These are phyloP conservation scores for Rutstroemia sp. DNA, from an alignment of 2,329 filamentous ascomycete species.

Conservation along the genomic window DNA sequence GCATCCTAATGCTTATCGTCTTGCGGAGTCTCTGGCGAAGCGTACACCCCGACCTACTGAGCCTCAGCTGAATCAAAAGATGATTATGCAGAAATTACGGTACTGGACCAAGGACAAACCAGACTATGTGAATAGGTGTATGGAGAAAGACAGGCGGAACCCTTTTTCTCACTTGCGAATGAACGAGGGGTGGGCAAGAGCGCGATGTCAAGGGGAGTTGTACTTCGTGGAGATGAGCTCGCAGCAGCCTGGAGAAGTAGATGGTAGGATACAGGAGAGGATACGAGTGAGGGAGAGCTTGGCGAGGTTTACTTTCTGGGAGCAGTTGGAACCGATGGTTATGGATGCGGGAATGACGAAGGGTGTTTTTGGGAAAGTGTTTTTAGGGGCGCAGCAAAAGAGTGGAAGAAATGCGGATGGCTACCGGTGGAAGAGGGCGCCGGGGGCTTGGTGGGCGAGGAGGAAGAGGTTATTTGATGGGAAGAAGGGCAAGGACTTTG, in stretches of 20 bases:
- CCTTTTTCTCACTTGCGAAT: not conserved
- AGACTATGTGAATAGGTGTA: not conserved
- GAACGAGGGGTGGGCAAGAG: constrained; percentile 3
- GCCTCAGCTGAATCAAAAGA: not conserved
- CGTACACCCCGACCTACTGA: not conserved
- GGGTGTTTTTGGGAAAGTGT: constrained; percentile 14
- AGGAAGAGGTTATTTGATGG: constrained; percentile 11
- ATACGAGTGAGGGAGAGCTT: not conserved
- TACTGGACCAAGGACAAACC: not conserved
- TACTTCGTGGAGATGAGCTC: not conserved
- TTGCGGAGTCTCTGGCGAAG: not conserved
- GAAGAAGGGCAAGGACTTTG: constrained; percentile 10
- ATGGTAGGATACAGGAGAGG: not conserved
- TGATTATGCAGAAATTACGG: not conserved
- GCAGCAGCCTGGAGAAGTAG: not conserved
- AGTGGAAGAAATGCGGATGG: not conserved
- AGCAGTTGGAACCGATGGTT: constrained; percentile 11
- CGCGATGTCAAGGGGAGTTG: not conserved
- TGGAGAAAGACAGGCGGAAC: not conserved
- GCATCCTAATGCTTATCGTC: not conserved
- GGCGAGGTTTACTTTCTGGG: constrained; percentile 4
- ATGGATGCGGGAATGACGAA: constrained; percentile 11
- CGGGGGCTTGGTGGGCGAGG: constrained; percentile 15
- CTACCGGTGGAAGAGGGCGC: constrained; percentile 8
- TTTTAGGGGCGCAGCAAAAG: constrained; percentile 8